Base-by-base conservation (phyloP, 371 early-diverging fungal genomes). In the Zancudomyces culisetae region DNA sequence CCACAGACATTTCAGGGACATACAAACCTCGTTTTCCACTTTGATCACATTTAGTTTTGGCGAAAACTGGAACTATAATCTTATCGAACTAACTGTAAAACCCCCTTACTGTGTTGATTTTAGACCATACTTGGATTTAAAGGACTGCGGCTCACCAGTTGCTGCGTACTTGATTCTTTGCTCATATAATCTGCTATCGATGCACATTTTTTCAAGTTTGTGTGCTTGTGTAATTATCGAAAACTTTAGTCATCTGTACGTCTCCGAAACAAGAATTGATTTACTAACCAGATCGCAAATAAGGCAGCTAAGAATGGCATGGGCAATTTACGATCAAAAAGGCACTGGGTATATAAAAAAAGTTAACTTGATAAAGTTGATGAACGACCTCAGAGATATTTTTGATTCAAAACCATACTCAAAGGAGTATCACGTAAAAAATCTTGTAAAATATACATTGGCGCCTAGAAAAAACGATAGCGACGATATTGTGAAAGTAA, bases 171-270 rank as follows among this genome's bases (percentile, higher is more conserved):
- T 76, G 24, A 58, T 83, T 29, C 80, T 83, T 46, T 57, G 79
- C 30, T 63, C 76, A 0, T 83, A 79, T 64, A 78, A 79, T 55
- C 72, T 83, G 42, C 72, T 83, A 13, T 80, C 80, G 40, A 83
- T 79, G 79, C 79, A 80, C 53, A 83, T 83, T 40, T 78, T 83
- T 50, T 72, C 73, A 0, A 77, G 76, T 55, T 75, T 83, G 63
- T 81, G 80, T 60, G 75, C 80, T 3, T 80, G 76, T 13, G 75
- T 81, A 27, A 79, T 83, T 24, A 66, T 78, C 42, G 81, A 80
- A 56, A 80, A 79, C 59, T 83, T 80, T 49, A 73, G 76, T 2
- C 80, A 79, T 49, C 75, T 76, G 13, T 79, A 80, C 51, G 78
- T 80, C 51, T 74, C 76, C 40, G 70, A 73, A 1, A 70, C 76